phyloP scores from a whole-genome alignment of 73 alveolate species.

The Tetrahymena borealis region DNA sequence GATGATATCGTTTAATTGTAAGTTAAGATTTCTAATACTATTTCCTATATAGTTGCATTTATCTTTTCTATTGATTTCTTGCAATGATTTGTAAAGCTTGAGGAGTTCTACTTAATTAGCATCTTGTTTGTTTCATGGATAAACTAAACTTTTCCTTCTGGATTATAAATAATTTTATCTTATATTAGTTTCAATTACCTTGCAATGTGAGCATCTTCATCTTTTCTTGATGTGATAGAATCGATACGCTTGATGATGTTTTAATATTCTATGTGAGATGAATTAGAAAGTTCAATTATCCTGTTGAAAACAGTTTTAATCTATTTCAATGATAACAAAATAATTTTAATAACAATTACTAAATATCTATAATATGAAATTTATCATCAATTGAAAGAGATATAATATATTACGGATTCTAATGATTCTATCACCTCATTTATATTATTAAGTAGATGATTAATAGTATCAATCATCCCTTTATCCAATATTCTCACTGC shows the following conservation, averaged over 20 bases:
- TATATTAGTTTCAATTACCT: not conserved
- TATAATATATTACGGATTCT: not conserved
- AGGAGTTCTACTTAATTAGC: not conserved
- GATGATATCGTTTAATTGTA: not conserved
- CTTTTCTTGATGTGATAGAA: not conserved
- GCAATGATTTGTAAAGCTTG: not conserved
- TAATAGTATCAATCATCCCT: not conserved
- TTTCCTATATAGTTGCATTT: not conserved
- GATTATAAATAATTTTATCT: not conserved
- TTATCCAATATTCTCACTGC: not conserved
- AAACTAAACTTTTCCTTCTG: not conserved
- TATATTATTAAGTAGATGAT: not conserved
- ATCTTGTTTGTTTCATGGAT: not conserved
- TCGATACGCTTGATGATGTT: not conserved
- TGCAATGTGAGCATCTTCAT: not conserved
- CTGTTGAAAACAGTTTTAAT: not conserved
- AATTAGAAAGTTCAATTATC: not conserved
- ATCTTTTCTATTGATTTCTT: not conserved
- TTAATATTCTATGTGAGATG: not conserved
- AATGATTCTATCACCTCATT: not conserved
- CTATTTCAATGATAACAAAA: not conserved
- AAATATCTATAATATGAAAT: too few species aligned
- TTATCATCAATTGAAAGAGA: not conserved
- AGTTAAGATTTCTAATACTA: not conserved
- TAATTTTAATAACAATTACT: too few species aligned